Percentiles rank a stretch among this genome's conserved stretches.
phyloP scores from a whole-genome alignment of 1,284 basidiomycete species.

The Calocybe gambosa region DNA sequence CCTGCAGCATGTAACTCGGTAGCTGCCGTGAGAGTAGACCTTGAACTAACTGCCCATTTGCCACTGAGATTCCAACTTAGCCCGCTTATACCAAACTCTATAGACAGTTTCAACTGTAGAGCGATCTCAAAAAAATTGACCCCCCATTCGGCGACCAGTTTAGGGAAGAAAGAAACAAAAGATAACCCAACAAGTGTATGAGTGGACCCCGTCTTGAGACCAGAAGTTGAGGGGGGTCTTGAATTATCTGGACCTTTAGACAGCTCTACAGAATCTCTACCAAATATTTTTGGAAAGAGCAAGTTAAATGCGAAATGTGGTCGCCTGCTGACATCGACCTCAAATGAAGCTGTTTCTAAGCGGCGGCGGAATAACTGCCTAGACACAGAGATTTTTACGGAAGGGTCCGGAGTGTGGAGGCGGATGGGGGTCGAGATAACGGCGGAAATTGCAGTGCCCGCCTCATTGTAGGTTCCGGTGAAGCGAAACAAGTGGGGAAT shows the following conservation, averaged over 20 bases:
- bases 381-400: constrained; percentile 24
- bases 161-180: constrained; percentile 28
- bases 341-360: constrained; percentile 26
- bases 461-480: constrained; percentile 27
- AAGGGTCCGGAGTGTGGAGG: constrained; percentile 14
- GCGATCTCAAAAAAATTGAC: constrained; percentile 32
- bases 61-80: constrained; percentile 25
- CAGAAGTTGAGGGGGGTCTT: constrained; percentile 29
- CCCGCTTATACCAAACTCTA: constrained; percentile 30
- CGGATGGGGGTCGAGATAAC: constrained; percentile 17
- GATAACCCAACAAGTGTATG: constrained; percentile 27
- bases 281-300: constrained; percentile 25
- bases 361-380: constrained; percentile 28
- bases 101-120: constrained; percentile 25
- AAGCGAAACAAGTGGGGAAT: constrained; percentile 25
- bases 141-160: constrained; percentile 29
- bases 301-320: constrained; percentile 29
- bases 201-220: constrained; percentile 24
- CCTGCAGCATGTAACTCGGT: constrained; percentile 26
- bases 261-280: constrained; percentile 6
- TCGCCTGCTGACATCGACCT: constrained; percentile 22
- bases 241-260: constrained; percentile 4
- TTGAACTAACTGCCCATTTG: constrained; percentile 28
- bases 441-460: constrained; percentile 25
- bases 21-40: constrained; percentile 23